Evolutionary conservation across 148 eudicot species (phyloP).

Genomic region (Nepenthes gracilis): DNA sequence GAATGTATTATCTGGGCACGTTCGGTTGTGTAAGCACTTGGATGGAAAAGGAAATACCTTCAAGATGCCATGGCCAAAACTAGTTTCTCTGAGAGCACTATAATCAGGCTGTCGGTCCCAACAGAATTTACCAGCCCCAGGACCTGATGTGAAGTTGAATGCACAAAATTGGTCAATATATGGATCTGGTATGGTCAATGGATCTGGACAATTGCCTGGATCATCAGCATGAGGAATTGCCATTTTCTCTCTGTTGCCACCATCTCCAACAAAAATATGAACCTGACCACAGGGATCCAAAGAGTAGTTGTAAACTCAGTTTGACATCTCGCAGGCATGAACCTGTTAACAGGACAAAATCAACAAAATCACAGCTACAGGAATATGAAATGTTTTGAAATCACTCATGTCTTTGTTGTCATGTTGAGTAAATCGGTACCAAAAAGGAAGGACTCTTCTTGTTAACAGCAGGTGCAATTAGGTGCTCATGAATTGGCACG

Average conservation of each 20-base stretch:
- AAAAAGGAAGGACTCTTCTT: no score
- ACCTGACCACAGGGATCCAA: constrained; percentile 86
- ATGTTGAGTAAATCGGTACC: no score
- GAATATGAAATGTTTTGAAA: background rate
- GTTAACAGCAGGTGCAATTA: no score
- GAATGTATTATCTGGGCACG: no score
- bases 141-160: constrained; percentile 78
- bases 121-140: constrained; percentile 84
- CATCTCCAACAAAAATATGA: constrained; percentile 79
- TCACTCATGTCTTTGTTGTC: no score
- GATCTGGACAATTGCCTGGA: constrained; percentile 77
- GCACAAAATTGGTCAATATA: constrained; percentile 92
- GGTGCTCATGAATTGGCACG: no score
- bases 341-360: constrained; percentile 38
- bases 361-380: background rate
- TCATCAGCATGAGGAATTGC: constrained; percentile 78
- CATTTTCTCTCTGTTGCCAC: constrained; percentile 97
- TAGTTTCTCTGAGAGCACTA: constrained; percentile 82
- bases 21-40: no score
- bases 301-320: constrained; percentile 84
- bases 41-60: constrained; percentile 37
- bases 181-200: constrained; percentile 58
- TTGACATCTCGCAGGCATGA: constrained; percentile 93
- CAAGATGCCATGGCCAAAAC: constrained; percentile 95
- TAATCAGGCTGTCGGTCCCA: constrained; percentile 95